These are phyloP conservation scores for Aegilops tauschii DNA, from an alignment of 176 grass and related monocot genomes.

Conservation along the genomic window DNA sequence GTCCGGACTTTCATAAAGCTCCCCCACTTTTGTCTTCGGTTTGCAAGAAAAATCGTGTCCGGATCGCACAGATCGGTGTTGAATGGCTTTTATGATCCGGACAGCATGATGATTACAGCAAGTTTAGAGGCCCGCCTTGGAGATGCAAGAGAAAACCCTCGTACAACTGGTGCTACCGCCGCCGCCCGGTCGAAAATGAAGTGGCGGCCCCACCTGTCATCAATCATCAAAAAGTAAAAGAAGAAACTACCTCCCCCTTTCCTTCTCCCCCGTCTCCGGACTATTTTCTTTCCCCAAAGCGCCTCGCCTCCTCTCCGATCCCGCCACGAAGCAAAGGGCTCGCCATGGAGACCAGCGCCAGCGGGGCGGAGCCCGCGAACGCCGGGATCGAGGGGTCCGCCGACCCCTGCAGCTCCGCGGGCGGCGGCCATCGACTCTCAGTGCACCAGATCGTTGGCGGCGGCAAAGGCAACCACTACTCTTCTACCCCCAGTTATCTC, in stretches of 20 bases:
- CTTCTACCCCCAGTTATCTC: background rate
- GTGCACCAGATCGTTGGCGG: constrained; percentile 83
- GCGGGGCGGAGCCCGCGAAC: constrained; percentile 32
- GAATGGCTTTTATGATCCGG: no score
- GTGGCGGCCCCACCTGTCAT: background rate
- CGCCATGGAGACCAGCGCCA: constrained; percentile 38
- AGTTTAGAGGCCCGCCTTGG: no score
- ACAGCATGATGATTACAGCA: no score
- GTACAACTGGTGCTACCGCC: no score
- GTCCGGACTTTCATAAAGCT: no score
- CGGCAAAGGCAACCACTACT: constrained; percentile 53
- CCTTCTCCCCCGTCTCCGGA: background rate
- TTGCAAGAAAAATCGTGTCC: no score
- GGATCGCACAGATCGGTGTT: no score
- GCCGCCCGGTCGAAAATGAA: no score
- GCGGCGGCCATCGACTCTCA: constrained; percentile 36
- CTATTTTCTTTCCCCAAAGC: background rate
- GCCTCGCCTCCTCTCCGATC: background rate
- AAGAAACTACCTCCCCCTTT: constrained; percentile 11
- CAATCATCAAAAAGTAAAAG: background rate
- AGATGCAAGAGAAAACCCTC: no score
- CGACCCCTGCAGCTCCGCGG: constrained; percentile 59
- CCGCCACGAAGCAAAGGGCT: background rate
- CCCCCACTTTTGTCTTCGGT: no score
- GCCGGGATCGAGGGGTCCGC: constrained; percentile 44